Conservation (phyloP, 768 basidiomycete genomes). For the Suillus discolor region DNA sequence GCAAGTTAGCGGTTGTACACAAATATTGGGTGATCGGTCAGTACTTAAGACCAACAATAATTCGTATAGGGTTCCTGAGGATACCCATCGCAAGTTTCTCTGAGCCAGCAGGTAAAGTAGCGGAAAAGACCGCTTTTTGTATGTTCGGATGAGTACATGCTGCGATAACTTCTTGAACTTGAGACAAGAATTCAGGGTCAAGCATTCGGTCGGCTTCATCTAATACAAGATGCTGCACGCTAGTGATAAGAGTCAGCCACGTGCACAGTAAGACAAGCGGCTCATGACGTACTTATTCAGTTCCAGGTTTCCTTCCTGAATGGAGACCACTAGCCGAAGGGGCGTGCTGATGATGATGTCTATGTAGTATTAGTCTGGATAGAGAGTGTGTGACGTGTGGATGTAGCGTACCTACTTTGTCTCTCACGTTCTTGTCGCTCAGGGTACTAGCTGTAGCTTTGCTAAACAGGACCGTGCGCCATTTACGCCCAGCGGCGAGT, state of each 20-base stretch:
- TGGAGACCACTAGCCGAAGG: conserved; percentile 78
- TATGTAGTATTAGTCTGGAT: conserved; percentile 27
- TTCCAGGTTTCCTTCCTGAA: conserved; percentile 67
- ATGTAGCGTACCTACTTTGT: conserved; percentile 71
- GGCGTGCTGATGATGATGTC: conserved; percentile 95
- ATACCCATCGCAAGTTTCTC: conserved; percentile 89
- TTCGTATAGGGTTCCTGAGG: conserved; percentile 82
- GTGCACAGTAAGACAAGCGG: conserved; percentile 5
- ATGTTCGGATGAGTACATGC: conserved; percentile 69
- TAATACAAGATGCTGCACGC: conserved; percentile 82
- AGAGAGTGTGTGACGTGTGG: not conserved
- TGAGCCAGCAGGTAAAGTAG: conserved; percentile 86
- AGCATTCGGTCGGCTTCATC: conserved; percentile 94
- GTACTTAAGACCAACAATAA: conserved; percentile 96
- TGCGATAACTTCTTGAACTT: conserved; percentile 85
- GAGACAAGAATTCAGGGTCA: conserved; percentile 84
- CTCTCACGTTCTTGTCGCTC: conserved; percentile 66
- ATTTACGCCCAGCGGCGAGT: conserved; percentile 77
- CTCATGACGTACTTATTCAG: conserved; percentile 64
- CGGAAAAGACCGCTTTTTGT: conserved; percentile 92
- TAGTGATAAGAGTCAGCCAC: conserved; percentile 31
- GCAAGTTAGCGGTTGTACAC: conserved; percentile 14
- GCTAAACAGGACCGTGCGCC: conserved; percentile 81
- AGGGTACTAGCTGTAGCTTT: conserved; percentile 89
- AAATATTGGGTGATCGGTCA: not conserved